phyloP scores from a whole-genome alignment of 139 green algal genomes.

The Haematococcus lacustris region DNA sequence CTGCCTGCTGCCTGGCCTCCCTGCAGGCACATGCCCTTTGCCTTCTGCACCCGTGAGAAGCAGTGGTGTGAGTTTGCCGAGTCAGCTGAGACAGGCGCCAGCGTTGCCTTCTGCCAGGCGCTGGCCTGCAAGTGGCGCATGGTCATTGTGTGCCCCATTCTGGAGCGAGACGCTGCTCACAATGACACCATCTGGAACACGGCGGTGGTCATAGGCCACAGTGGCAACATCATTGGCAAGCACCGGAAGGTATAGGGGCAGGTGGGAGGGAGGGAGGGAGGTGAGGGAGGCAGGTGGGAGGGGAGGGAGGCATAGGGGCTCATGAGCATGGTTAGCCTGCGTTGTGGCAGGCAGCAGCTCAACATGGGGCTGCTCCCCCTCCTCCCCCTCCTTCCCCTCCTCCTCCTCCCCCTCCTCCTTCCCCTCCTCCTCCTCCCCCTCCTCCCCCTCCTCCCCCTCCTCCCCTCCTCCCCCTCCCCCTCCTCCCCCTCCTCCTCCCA shows the following conservation, averaged over 20 bases:
- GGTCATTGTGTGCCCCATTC: slow-evolving; percentile 88
- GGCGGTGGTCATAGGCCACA: slow-evolving; percentile 89
- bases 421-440: too few species aligned
- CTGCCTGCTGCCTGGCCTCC: neutral
- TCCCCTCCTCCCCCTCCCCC: too few species aligned
- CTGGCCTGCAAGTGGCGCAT: slow-evolving; percentile 53
- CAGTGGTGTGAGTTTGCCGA: slow-evolving; percentile 93
- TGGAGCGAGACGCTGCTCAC: slow-evolving; percentile 81
- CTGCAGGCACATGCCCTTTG: slow-evolving; percentile 86
- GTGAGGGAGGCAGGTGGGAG: too few species aligned
- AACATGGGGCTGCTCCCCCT: too few species aligned
- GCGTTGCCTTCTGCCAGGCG: slow-evolving; percentile 42
- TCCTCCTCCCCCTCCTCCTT: too few species aligned
- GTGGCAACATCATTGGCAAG: slow-evolving; percentile 85
- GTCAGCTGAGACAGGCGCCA: slow-evolving; percentile 43
- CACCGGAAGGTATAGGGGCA: slow-evolving; percentile 73
- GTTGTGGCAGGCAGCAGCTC: too few species aligned
- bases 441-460: too few species aligned
- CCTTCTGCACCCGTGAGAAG: slow-evolving; percentile 92
- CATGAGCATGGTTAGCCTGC: too few species aligned
- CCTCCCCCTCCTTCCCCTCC: too few species aligned
- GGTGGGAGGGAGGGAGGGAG: too few species aligned
- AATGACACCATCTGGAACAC: slow-evolving; percentile 94
- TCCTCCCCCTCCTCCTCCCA: too few species aligned
- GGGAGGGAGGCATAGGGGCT: too few species aligned